phyloP scores from a whole-genome alignment of 192 early-diverging fungal species.

The Mortierella antarctica region DNA sequence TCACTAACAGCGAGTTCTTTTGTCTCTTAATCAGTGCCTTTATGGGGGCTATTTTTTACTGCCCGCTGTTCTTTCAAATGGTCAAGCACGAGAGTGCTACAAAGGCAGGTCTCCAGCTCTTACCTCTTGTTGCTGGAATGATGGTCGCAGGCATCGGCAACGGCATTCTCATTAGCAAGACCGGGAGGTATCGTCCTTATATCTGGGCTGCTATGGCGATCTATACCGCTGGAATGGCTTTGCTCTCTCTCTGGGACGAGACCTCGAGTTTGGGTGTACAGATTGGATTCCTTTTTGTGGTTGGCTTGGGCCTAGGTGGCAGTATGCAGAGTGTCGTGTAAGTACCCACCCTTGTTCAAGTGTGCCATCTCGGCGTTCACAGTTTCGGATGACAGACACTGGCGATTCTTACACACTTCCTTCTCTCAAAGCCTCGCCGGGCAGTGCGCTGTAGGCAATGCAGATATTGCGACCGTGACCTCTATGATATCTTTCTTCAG shows the following conservation, averaged over 20 bases:
- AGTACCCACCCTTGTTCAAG: neutral
- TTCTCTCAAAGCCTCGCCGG: conserved; percentile 56
- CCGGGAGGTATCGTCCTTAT: conserved; percentile 61
- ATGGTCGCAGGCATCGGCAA: conserved; percentile 68
- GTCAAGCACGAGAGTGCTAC: conserved; percentile 70
- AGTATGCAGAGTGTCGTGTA: conserved; percentile 77
- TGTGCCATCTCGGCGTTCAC: too few relatives aligned
- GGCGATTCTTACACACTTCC: neutral
- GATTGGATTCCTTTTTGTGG: conserved; percentile 73
- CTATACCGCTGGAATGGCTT: conserved; percentile 65
- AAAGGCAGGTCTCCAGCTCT: conserved; percentile 72
- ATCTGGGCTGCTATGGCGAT: conserved; percentile 72
- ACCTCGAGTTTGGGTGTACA: conserved; percentile 58
- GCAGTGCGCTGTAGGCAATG: conserved; percentile 71
- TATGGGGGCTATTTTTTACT: conserved; percentile 71
- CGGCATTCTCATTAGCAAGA: conserved; percentile 68
- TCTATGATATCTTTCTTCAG: conserved; percentile 73
- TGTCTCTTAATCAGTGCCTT: conserved; percentile 48
- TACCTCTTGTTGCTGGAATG: conserved; percentile 78
- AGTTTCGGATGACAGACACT: neutral
- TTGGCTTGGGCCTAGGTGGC: conserved; percentile 81
- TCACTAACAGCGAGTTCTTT: conserved; percentile 37
- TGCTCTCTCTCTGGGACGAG: conserved; percentile 66
- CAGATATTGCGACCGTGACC: conserved; percentile 74
- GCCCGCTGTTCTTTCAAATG: conserved; percentile 81